Conservation (phyloP, 2,329 filamentous ascomycete genomes). For the Colletotrichum tamarilloi region DNA sequence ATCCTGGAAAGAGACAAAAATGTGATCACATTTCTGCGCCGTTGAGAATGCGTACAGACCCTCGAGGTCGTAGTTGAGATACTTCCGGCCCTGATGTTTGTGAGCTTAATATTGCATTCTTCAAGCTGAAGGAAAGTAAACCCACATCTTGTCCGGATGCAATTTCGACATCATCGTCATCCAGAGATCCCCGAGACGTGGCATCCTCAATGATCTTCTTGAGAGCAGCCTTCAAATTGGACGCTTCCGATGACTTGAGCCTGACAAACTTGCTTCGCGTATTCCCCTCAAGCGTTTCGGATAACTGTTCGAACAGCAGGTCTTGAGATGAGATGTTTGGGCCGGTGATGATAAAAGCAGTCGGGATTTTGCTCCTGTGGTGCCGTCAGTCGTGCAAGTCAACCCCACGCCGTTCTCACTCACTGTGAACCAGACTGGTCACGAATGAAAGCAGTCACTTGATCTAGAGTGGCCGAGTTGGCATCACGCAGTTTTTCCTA, state of each 20-base stretch:
- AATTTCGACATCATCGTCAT: conserved; percentile 66
- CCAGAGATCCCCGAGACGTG: conserved; percentile 54
- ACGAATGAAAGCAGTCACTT: conserved; percentile 68
- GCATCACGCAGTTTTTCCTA: conserved; percentile 69
- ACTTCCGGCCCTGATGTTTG: conserved; percentile 64
- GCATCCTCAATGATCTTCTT: conserved; percentile 79
- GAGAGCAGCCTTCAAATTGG: conserved; percentile 77
- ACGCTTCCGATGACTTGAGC: conserved; percentile 76
- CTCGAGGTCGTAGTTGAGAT: conserved; percentile 83
- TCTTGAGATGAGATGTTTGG: conserved; percentile 82
- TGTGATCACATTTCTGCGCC: conserved; percentile 63
- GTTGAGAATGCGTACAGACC: conserved; percentile 72
- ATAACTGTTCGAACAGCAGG: conserved; percentile 78
- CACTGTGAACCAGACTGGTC: conserved; percentile 44
- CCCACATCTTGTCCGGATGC: conserved; percentile 60
- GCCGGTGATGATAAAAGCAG: conserved; percentile 80
- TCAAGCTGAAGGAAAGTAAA: conserved; percentile 6
- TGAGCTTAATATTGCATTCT: conserved; percentile 29
- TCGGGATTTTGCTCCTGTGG: conserved; percentile 65
- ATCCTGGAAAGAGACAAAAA: conserved; percentile 82
- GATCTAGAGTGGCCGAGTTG: conserved; percentile 69
- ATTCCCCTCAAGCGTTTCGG: conserved; percentile 62
- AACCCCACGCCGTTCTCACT: neutral
- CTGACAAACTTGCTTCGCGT: conserved; percentile 69
- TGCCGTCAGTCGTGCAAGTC: neutral